Base-by-base conservation (phyloP, 2,329 filamentous ascomycete genomes). In the Calonectria naviculata region DNA sequence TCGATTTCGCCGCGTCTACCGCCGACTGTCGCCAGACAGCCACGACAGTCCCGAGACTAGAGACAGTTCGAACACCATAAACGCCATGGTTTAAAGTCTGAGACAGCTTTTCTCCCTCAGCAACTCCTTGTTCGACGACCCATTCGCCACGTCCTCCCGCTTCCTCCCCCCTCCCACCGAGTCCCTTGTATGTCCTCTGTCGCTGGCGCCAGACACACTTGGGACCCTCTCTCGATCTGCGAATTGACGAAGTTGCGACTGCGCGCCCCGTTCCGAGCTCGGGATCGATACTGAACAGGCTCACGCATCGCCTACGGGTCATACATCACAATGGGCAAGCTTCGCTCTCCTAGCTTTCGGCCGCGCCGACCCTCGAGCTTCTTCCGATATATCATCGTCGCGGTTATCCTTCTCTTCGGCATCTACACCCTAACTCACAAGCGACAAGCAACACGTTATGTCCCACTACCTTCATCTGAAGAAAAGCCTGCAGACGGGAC, bases 351-450 rank as follows among this genome's bases (percentile, higher is more conserved):
- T 38, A 80, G 80, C 36, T 86, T 87, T 68, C 83, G 84, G 46
- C 83, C 84, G 67, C 82, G 85, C 69, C 83, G 85, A 65, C 83
- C 81, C 10, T 85, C 85, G 61, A 83, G 85, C 74, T 80, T 86
- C 66, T 69, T 86, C 29, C 85, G 85, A 66, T 87, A 85, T 68
- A 74, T 80, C 31, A 69, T 85, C 44, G 76, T 85, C n/a, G 80
- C 81, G 65, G 60, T 80, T 42, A 65, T 86, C 42, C 46, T 87
- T 19, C 49, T 84, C 36, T 74, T 80, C 36, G 73, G 75, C n/a
- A 73, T 81, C 29, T 83, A 82, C 77, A 68, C 71, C 2, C 78
- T 82, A 29, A 76, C 67, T 5, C 47, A 24, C 56, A 54, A 47
- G n/a, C 52, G 54, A n/a, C 62, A 54, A 2, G 26, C 26, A 29